Conservation (phyloP, 1,139 yeast genomes). For the Taphrina deformans region DNA sequence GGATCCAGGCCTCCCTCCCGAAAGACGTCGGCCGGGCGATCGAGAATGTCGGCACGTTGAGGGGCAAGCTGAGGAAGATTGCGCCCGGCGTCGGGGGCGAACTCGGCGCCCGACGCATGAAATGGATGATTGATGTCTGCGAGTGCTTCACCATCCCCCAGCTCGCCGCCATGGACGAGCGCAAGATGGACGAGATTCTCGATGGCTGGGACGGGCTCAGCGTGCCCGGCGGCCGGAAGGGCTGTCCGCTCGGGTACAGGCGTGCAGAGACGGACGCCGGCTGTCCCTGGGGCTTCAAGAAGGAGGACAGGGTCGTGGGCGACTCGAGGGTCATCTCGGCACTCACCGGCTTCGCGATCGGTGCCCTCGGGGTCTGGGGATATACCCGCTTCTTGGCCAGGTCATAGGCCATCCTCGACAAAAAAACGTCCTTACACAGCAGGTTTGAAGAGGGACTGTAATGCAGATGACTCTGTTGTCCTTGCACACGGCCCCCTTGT, state of each 20-base stretch:
- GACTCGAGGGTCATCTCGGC: slow-evolving; percentile 26
- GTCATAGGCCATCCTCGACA: background rate
- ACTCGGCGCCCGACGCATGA: slow-evolving; percentile 37
- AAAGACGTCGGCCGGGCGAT: slow-evolving; percentile 55
- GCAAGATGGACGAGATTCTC: slow-evolving; percentile 34
- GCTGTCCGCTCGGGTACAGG: slow-evolving; percentile 29
- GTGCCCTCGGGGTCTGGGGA: slow-evolving; percentile 7
- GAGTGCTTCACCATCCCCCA: slow-evolving; percentile 39
- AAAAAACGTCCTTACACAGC: no score
- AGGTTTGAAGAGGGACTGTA: no score
- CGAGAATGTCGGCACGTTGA: slow-evolving; percentile 60
- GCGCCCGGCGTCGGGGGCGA: slow-evolving; percentile 38
- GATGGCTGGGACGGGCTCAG: slow-evolving; percentile 13
- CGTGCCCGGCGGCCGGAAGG: slow-evolving; percentile 27
- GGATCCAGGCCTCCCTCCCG: slow-evolving; percentile 49
- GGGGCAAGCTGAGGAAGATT: slow-evolving; percentile 55
- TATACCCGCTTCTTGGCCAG: slow-evolving; percentile 12
- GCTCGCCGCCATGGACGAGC: slow-evolving; percentile 36
- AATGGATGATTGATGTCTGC: slow-evolving; percentile 39
- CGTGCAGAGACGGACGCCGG: slow-evolving; percentile 29
- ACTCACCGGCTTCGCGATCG: slow-evolving; percentile 8
- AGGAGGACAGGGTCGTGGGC: slow-evolving; percentile 20
- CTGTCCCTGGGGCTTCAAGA: slow-evolving; percentile 31
- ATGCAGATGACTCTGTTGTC: background rate
- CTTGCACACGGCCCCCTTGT: no score